Conservation (phyloP, 441 rosid genomes). For the Rhodomyrtus psidioides region DNA sequence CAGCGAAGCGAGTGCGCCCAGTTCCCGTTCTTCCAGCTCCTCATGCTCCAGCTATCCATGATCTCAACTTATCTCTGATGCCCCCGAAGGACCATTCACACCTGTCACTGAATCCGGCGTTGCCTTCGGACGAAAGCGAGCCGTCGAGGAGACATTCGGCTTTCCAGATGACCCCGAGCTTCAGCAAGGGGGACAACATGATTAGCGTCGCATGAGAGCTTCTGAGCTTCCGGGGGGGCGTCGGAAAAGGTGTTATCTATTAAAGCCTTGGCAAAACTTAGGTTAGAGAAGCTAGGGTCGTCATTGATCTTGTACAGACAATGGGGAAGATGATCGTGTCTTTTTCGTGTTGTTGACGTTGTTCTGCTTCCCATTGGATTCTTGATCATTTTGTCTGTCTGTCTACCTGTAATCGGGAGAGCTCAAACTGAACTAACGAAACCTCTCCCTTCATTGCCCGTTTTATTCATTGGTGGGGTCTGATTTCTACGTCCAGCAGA, state of each 20-base stretch:
- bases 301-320: not conserved
- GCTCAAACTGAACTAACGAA: not conserved
- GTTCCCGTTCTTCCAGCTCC: slow-evolving; percentile 20
- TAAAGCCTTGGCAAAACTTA: not conserved
- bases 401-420: not conserved
- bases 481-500: not conserved
- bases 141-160: slow-evolving; percentile 35
- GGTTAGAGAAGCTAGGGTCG: slow-evolving; percentile 6
- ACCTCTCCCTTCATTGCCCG: not conserved
- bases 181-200: slow-evolving; percentile 49
- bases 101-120: slow-evolving; percentile 46
- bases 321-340: not conserved
- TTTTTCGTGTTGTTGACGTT: not conserved
- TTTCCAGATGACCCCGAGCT: slow-evolving; percentile 36
- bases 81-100: slow-evolving; percentile 17
- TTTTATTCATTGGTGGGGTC: not conserved
- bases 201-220: slow-evolving; percentile 53
- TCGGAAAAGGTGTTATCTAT: not conserved
- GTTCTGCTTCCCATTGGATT: not conserved
- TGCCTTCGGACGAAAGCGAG: slow-evolving; percentile 29
- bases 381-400: not conserved
- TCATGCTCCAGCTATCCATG: slow-evolving; percentile 10
- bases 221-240: not conserved
- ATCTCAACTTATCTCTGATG: slow-evolving; percentile 37
- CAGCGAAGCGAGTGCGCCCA: slow-evolving; percentile 20